Evolutionary conservation across 352 stramenopile species (phyloP), one percentile per base, ranked within the genome.

Genomic region (Pythium diclinum): DNA sequence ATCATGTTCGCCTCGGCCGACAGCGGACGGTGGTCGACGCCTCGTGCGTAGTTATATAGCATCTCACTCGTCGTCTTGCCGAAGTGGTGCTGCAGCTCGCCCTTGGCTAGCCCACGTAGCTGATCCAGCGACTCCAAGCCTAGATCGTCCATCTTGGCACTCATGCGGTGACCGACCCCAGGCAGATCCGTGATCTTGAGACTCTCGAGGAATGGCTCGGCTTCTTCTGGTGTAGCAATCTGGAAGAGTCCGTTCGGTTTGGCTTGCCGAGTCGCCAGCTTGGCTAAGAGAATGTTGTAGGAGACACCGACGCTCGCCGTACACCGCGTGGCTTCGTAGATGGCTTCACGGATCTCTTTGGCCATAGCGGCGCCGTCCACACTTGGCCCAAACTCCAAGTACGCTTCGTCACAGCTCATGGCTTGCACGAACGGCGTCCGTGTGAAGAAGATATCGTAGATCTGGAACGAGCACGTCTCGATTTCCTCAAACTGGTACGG

Each of bases 341-440:
- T 91, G n/a, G 82, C 65, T 17, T 81, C 28, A 13, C 89, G 84
- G 56, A 96, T 87, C 3, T 71, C 46, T 13, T 79, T 72, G 17
- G 91, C 81, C 66, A 94, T 96, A 38, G 71, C 63, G 19, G 88
- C 53, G n/a, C 82, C 84, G 59, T 92, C 70, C 1, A 78, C 83
- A 55, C 74, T 75, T 30, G 69, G 68, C 4, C 65, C 77, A 72
- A 92, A 89, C 73, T 98, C 93, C 25, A 99, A 69, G 61, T 97
- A 98, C 0, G 91, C 88, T 84, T 99, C 96, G 70, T 99, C 96
- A 65, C 95, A 98, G 36, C 92, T 98, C 19, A 98, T 89, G n/a
- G 91, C 82, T 75, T 98, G 92, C 14, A 98, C 91, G 21, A 87
- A 85, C 0, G 87, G 88, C 8, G 91, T 96, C 40, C 85, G 81